Conservation (phyloP, 768 basidiomycete species). For the Phanerochaete sordida region DNA sequence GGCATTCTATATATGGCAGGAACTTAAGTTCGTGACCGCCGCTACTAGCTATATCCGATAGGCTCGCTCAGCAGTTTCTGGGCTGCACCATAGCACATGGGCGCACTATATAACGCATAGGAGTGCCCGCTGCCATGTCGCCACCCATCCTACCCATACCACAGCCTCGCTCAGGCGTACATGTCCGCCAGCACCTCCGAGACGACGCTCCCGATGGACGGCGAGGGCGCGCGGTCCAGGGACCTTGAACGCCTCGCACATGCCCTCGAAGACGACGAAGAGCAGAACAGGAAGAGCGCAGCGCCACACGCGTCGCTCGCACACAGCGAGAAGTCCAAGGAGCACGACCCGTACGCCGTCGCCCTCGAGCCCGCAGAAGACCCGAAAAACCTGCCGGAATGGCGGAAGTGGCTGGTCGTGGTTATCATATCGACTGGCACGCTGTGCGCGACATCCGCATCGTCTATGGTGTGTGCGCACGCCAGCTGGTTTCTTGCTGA, state of each 20-base stretch:
- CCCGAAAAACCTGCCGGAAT: constrained; percentile 17
- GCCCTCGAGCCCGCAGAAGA: constrained; percentile 20
- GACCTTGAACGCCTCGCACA: not conserved
- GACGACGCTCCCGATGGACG: not conserved
- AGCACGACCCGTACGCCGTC: not conserved
- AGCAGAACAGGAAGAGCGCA: not conserved
- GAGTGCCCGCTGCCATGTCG: not conserved
- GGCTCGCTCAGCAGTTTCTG: not conserved
- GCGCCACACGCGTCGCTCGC: not conserved
- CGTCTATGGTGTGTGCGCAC: constrained; percentile 45
- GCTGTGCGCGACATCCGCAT: constrained; percentile 42
- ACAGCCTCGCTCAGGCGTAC: not conserved
- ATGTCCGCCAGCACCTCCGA: constrained; percentile 4
- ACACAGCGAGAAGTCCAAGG: not conserved
- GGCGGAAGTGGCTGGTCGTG: constrained; percentile 24
- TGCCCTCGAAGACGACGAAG: not conserved
- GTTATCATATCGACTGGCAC: constrained; percentile 22
- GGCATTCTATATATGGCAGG: too few species aligned
- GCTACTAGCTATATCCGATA: not conserved
- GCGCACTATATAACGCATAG: not conserved
- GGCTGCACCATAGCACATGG: not conserved
- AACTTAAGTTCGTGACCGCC: not conserved
- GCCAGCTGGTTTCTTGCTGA: not conserved
- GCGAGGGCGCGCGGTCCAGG: not conserved
- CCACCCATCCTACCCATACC: not conserved